These are phyloP conservation scores for Fagus crenata DNA, from an alignment of 306 rosid genomes.

Conservation along the genomic window DNA sequence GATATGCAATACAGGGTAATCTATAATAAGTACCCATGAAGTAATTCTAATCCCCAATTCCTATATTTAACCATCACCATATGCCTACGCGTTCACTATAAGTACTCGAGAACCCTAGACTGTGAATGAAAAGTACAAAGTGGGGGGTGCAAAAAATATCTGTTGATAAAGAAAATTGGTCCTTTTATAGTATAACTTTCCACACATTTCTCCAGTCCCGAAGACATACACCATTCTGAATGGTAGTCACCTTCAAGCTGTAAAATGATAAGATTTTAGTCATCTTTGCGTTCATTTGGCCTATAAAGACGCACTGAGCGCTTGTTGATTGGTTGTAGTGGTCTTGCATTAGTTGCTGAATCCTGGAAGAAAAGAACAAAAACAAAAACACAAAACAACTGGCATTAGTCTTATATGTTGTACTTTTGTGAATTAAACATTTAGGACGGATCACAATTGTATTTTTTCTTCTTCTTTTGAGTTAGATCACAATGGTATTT, in stretches of 20 bases:
- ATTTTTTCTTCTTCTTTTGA: too few relatives aligned
- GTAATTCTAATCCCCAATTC: neutral
- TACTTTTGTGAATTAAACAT: too few relatives aligned
- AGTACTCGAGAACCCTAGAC: neutral
- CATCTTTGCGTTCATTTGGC: conserved; percentile 18
- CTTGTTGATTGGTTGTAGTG: conserved; percentile 51
- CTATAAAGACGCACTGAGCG: conserved; percentile 44
- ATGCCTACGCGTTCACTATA: neutral
- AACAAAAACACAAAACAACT: neutral
- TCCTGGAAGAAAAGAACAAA: conserved; percentile 42
- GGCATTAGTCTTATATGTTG: too few relatives aligned
- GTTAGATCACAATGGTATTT: too few relatives aligned
- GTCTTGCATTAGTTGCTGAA: conserved; percentile 58
- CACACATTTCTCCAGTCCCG: too few relatives aligned
- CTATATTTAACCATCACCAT: neutral
- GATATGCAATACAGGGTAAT: too few relatives aligned
- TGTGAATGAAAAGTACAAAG: neutral
- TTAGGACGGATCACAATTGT: too few relatives aligned
- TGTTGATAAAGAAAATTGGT: too few relatives aligned
- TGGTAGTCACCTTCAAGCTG: too few relatives aligned
- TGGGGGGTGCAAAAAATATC: too few relatives aligned
- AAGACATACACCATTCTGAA: too few relatives aligned
- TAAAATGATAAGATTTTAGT: conserved; percentile 15
- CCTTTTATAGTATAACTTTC: too few relatives aligned
- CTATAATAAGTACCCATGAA: neutral